A percentile compares a stretch with the other conserved stretches of the same genome.
These are phyloP conservation scores for Ballota nigra DNA, from an alignment of 257 asterid species.

Conservation along the genomic window DNA sequence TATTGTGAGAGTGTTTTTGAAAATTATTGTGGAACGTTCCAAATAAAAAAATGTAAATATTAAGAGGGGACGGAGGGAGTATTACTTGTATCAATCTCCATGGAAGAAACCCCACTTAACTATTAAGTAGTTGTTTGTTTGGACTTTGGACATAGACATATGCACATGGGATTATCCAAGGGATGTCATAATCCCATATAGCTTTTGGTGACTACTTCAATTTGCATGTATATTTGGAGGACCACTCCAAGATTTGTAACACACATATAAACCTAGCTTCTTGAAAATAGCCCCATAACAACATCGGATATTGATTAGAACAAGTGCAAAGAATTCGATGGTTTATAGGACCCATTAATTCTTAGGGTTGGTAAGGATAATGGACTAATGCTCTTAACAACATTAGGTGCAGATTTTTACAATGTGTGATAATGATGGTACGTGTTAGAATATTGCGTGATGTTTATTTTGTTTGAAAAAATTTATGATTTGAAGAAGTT, in stretches of 20 bases:
- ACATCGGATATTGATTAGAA: neutral
- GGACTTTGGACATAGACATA: neutral
- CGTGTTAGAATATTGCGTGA: neutral
- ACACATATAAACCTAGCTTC: neutral
- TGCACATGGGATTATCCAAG: slow-evolving; percentile 25
- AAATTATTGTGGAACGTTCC: too few relatives aligned
- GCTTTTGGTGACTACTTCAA: neutral
- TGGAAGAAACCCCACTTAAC: slow-evolving; percentile 1
- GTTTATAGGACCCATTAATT: neutral
- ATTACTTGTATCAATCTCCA: neutral
- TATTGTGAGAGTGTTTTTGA: too few relatives aligned
- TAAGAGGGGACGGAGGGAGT: too few relatives aligned
- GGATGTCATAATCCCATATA: slow-evolving; percentile 7
- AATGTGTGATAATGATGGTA: neutral
- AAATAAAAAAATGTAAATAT: too few relatives aligned
- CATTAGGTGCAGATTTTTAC: neutral
- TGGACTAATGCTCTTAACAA: neutral
- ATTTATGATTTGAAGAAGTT: too few relatives aligned
- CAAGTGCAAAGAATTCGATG: neutral
- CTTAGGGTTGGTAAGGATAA: slow-evolving; percentile 6
- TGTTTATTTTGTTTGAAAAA: neutral
- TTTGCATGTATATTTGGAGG: slow-evolving; percentile 4
- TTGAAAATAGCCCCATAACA: neutral
- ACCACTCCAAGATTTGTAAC: slow-evolving; percentile 16
- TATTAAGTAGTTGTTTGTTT: slow-evolving; percentile 1